phyloP scores from a whole-genome alignment of 2,329 filamentous ascomycete genomes.

The Colletotrichum acutatum region DNA sequence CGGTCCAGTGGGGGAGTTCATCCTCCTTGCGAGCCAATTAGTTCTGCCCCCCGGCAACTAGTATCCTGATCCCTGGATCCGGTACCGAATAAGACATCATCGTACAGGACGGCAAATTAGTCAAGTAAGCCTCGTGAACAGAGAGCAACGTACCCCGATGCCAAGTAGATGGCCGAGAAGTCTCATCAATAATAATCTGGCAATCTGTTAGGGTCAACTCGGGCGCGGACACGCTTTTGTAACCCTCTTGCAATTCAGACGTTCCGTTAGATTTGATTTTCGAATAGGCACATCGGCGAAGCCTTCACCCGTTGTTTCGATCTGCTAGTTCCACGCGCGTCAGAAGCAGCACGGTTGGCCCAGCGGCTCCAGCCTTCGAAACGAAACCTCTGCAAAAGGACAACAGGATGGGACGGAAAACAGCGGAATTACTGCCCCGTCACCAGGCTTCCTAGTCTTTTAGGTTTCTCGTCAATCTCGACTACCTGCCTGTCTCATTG shows the following conservation, averaged over 20 bases:
- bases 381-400: slow-evolving; percentile 15
- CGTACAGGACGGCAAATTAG: slow-evolving; percentile 7
- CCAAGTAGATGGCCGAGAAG: background rate
- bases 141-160: background rate
- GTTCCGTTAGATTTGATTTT: background rate
- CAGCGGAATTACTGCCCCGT: slow-evolving; percentile 9
- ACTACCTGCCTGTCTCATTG: background rate
- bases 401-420: slow-evolving; percentile 19
- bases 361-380: slow-evolving; percentile 26
- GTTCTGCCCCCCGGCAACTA: background rate
- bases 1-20: slow-evolving; percentile 15
- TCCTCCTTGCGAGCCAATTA: slow-evolving; percentile 18
- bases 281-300: background rate
- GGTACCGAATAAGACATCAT: slow-evolving; percentile 5
- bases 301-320: slow-evolving; percentile 26
- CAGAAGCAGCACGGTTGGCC: slow-evolving; percentile 28
- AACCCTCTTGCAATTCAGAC: background rate
- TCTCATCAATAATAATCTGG: background rate
- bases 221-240: background rate
- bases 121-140: background rate
- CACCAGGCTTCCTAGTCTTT: slow-evolving; percentile 11
- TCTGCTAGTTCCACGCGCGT: slow-evolving; percentile 7
- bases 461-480: background rate
- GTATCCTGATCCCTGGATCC: slow-evolving; percentile 16
- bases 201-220: background rate